These are phyloP conservation scores for Citropsis articulata DNA, from an alignment of 345 rosid genomes.

Conservation along the genomic window DNA sequence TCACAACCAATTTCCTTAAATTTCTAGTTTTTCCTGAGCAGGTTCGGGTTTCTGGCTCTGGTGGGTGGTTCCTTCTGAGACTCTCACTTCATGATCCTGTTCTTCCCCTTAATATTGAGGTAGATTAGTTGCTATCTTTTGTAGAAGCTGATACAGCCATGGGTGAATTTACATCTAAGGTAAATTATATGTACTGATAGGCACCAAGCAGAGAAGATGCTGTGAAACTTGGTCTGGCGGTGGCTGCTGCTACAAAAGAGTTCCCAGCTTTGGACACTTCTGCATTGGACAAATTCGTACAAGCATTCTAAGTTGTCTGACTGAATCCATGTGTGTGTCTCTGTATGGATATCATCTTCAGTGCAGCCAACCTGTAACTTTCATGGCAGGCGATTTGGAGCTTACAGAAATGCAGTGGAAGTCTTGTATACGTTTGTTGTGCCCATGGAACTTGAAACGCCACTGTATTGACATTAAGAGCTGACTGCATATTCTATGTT, in stretches of 20 bases:
- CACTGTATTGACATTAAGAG: background rate
- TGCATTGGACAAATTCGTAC: conserved; percentile 62
- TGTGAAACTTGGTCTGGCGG: conserved; percentile 69
- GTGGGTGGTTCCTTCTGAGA: conserved; percentile 99
- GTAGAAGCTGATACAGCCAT: background rate
- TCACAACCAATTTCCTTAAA: background rate
- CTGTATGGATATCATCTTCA: background rate
- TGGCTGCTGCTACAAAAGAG: conserved; percentile 61
- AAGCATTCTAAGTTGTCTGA: conserved; percentile 14
- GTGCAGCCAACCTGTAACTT: background rate
- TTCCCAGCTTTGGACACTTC: conserved; percentile 81
- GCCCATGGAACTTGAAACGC: background rate
- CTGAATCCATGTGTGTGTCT: background rate
- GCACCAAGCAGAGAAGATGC: conserved; percentile 76
- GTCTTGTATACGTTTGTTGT: background rate
- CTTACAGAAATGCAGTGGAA: background rate
- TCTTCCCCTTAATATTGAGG: conserved; percentile 99
- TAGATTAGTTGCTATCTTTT: conserved; percentile 20
- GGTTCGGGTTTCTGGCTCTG: conserved; percentile 88
- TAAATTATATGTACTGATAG: conserved; percentile 23
- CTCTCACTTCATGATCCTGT: conserved; percentile 98
- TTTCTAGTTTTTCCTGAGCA: conserved; percentile 19
- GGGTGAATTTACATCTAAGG: background rate
- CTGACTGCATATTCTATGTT: background rate
- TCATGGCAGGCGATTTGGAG: background rate